Conservation (phyloP, 2,329 filamentous ascomycete genomes). For the Colletotrichum melonis region DNA sequence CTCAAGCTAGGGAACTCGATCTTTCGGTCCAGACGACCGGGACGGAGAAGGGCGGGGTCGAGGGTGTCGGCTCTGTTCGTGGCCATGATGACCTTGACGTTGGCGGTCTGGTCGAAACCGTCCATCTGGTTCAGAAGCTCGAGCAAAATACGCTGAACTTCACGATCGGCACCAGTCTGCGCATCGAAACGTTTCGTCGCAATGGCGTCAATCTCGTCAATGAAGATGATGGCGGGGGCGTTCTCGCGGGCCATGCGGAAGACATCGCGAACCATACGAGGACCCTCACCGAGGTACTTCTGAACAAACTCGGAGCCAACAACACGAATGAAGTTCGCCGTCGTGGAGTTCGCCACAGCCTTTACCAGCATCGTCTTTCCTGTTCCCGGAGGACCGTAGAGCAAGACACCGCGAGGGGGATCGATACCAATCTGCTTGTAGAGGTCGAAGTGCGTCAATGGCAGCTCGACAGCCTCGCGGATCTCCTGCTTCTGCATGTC, state of each 20-base stretch:
- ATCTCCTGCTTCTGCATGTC: slow-evolving; percentile 99
- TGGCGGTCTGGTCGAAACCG: slow-evolving; percentile 97
- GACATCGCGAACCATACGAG: slow-evolving; percentile 98
- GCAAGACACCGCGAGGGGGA: slow-evolving; percentile 92
- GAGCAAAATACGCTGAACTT: slow-evolving; percentile 97
- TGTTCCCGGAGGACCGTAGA: slow-evolving; percentile 76
- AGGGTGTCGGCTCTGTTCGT: slow-evolving; percentile 98
- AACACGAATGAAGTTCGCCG: slow-evolving; percentile 91
- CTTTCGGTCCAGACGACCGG: slow-evolving; percentile 95
- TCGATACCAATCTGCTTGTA: slow-evolving; percentile 99
- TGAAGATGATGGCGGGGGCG: slow-evolving; percentile 98
- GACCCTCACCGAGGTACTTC: slow-evolving; percentile 92
- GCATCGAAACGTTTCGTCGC: slow-evolving; percentile 99
- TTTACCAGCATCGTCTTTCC: slow-evolving; percentile 93
- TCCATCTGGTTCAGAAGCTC: slow-evolving; percentile 99
- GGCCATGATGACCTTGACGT: slow-evolving; percentile 99
- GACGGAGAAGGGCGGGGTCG: slow-evolving; percentile 92
- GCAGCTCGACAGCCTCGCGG: slow-evolving; percentile 95
- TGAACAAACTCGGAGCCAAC: slow-evolving; percentile 94
- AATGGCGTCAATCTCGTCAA: slow-evolving; percentile 98
- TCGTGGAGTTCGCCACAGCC: slow-evolving; percentile 91
- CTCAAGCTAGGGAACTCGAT: slow-evolving; percentile 98
- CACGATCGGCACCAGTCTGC: slow-evolving; percentile 96
- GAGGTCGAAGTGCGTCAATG: slow-evolving; percentile 96
- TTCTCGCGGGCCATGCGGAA: slow-evolving; percentile 99